A percentile compares a stretch with the other conserved stretches of the same genome.
These are phyloP conservation scores for Batrachochytrium dendrobatidis DNA, from an alignment of 371 early-diverging fungal genomes.

Conservation along the genomic window DNA sequence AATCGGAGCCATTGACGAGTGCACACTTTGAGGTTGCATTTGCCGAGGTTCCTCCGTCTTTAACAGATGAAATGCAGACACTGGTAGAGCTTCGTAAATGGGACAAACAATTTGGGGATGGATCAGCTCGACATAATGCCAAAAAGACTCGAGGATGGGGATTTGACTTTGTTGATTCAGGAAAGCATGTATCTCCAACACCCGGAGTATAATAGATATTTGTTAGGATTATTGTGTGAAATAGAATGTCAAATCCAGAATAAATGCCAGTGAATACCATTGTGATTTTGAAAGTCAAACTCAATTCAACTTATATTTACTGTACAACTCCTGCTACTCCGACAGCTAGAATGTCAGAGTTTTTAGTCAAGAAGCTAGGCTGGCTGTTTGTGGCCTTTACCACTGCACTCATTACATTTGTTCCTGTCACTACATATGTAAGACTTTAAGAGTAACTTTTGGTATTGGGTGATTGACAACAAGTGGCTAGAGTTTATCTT, in stretches of 20 bases:
- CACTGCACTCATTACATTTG: conserved; percentile 42
- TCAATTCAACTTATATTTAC: no score
- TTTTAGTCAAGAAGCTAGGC: not conserved
- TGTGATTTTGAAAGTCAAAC: no score
- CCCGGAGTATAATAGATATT: no score
- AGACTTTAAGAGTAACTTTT: not conserved
- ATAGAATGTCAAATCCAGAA: no score
- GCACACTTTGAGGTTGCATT: conserved; percentile 76
- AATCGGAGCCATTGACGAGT: not conserved
- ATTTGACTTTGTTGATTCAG: conserved; percentile 15
- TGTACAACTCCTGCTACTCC: not conserved
- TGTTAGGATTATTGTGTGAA: no score
- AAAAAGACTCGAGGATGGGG: conserved; percentile 26
- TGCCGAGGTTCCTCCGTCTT: conserved; percentile 72
- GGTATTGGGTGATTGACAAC: no score
- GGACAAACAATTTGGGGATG: conserved; percentile 81
- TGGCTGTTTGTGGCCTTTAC: conserved; percentile 14
- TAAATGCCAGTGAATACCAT: no score
- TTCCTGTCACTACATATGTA: conserved; percentile 23
- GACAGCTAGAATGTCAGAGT: not conserved
- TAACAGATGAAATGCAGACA: conserved; percentile 79
- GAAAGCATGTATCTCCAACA: no score
- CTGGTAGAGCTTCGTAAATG: conserved; percentile 80
- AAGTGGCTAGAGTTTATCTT: no score
- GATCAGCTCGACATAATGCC: conserved; percentile 31